phyloP scores from a whole-genome alignment of 2,329 filamentous ascomycete genomes.

The Aspergillus amoenus region DNA sequence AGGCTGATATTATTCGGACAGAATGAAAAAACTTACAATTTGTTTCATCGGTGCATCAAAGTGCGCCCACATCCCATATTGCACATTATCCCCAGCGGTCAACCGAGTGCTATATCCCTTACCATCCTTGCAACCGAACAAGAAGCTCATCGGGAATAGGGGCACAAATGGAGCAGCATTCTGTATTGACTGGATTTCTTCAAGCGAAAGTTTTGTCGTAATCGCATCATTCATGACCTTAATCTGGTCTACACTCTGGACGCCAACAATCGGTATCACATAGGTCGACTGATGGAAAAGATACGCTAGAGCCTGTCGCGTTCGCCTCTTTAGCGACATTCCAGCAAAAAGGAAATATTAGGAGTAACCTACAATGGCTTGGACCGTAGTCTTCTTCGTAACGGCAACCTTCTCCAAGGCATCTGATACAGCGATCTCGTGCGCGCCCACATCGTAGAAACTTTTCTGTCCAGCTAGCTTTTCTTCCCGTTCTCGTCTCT shows the following conservation, averaged over 20 bases:
- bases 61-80: not conserved
- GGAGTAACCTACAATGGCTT: slow-evolving; percentile 7
- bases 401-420: slow-evolving; percentile 9
- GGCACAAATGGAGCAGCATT: not conserved
- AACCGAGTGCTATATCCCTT: not conserved
- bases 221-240: not conserved
- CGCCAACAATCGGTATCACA: slow-evolving; percentile 9
- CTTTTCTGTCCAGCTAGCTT: slow-evolving; percentile 1
- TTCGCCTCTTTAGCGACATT: not conserved
- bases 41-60: not conserved
- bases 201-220: not conserved
- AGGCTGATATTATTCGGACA: not conserved
- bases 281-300: slow-evolving; percentile 8
- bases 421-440: slow-evolving; percentile 5
- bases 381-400: not conserved
- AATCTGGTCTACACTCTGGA: slow-evolving; percentile 5
- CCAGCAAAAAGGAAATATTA: not conserved
- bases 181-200: not conserved
- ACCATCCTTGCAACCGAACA: not conserved
- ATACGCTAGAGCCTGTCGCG: not conserved
- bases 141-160: slow-evolving; percentile 2
- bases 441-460: not conserved
- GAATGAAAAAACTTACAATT: not conserved
- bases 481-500: not conserved
- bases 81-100: not conserved